phyloP scores from a whole-genome alignment of 768 basidiomycete genomes.

The Amanita pseudoporphyria region DNA sequence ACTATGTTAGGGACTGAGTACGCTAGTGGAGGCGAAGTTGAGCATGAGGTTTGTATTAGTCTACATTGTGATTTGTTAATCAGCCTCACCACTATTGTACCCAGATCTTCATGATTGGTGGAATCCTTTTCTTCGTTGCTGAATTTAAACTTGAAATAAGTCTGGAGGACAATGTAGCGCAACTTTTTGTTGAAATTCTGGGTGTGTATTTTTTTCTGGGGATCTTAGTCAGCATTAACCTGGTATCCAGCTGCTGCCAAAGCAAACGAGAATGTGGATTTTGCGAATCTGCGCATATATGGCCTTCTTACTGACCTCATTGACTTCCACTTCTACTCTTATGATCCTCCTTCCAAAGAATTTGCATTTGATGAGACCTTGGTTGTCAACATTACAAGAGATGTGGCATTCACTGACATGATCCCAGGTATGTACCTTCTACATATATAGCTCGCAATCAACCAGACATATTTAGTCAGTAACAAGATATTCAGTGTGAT shows the following conservation, averaged over 20 bases:
- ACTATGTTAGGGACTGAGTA: slow-evolving; percentile 9
- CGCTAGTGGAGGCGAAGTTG: slow-evolving; percentile 8
- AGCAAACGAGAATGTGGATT: slow-evolving; percentile 10
- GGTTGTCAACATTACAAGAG: slow-evolving; percentile 11
- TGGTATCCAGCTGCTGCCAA: slow-evolving; percentile 13
- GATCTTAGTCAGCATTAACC: slow-evolving; percentile 7
- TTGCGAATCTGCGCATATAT: slow-evolving; percentile 13
- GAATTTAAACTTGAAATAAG: slow-evolving; percentile 9
- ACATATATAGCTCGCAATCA: slow-evolving; percentile 8
- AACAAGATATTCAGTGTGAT: slow-evolving; percentile 16
- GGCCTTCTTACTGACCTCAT: slow-evolving; percentile 16
- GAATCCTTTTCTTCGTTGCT: no score
- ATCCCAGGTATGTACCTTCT: slow-evolving; percentile 12
- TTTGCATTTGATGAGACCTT: slow-evolving; percentile 15
- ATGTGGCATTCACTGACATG: slow-evolving; percentile 11
- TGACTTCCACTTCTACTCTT: slow-evolving; percentile 16
- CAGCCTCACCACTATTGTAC: slow-evolving; percentile 5
- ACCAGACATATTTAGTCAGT: slow-evolving; percentile 10
- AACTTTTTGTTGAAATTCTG: slow-evolving; percentile 14
- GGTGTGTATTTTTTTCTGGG: slow-evolving; percentile 10
- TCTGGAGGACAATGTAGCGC: slow-evolving; percentile 10
- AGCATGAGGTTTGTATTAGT: slow-evolving; percentile 12
- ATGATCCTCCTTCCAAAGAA: slow-evolving; percentile 12
- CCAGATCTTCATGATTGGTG: slow-evolving; percentile 14
- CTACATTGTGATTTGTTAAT: slow-evolving; percentile 9